Conservation (phyloP, 495 filamentous ascomycete species). For the Glutinoglossum americanum region DNA sequence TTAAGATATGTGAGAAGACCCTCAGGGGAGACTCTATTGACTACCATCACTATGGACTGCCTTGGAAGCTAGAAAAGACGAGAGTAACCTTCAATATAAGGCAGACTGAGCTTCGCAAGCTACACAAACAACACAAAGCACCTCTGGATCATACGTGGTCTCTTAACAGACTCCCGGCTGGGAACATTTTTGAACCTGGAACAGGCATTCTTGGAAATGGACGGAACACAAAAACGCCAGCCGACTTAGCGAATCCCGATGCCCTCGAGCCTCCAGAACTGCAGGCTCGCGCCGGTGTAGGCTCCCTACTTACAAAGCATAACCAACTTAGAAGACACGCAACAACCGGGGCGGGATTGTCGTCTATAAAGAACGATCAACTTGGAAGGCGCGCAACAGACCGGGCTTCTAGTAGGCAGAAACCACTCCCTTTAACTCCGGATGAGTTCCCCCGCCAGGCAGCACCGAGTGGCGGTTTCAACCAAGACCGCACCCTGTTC, state of each 20-base stretch:
- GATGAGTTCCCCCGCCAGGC: slow-evolving; percentile 62
- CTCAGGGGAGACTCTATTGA: neutral
- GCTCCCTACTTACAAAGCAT: neutral
- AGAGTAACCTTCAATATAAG: slow-evolving; percentile 4
- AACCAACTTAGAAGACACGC: neutral
- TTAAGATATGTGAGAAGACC: neutral
- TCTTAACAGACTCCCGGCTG: slow-evolving; percentile 1
- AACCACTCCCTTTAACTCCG: neutral
- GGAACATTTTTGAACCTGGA: neutral
- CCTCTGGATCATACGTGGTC: neutral
- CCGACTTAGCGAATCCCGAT: neutral
- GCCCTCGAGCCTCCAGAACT: neutral
- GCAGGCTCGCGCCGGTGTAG: neutral
- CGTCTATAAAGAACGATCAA: neutral
- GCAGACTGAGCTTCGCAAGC: neutral
- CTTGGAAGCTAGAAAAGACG: neutral
- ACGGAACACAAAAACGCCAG: neutral
- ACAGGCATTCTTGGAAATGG: neutral
- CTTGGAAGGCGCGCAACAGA: neutral
- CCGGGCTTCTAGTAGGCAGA: neutral
- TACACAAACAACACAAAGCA: neutral
- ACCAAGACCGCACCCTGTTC: slow-evolving; percentile 48
- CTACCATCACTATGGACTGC: neutral
- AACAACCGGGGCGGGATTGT: neutral
- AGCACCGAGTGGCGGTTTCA: slow-evolving; percentile 33